phyloP scores from a whole-genome alignment of 2,329 filamentous ascomycete species.

The Neonectria ditissima region DNA sequence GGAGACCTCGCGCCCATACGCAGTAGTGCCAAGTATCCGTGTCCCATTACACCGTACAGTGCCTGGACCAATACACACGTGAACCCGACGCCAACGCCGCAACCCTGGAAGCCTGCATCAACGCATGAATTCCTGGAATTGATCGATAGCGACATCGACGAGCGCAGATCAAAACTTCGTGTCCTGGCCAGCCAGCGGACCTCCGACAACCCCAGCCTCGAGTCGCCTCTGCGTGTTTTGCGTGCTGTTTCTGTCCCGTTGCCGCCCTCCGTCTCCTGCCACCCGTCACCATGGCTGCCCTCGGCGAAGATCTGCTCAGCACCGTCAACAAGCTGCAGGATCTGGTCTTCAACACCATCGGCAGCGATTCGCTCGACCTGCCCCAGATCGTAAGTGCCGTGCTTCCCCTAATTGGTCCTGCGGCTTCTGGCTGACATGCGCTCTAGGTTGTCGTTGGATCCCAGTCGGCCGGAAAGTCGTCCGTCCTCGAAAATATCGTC shows the following conservation, averaged over 20 bases:
- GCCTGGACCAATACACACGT: constrained; percentile 41
- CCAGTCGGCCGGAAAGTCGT: constrained; percentile 98
- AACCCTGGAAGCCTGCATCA: constrained; percentile 32
- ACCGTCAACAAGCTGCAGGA: constrained; percentile 99
- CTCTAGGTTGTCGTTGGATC: constrained; percentile 94
- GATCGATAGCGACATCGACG: constrained; percentile 43
- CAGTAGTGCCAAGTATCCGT: constrained; percentile 15
- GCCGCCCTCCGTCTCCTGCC: constrained; percentile 17
- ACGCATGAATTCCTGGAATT: constrained; percentile 47
- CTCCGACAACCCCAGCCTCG: constrained; percentile 34
- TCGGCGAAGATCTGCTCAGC: constrained; percentile 93
- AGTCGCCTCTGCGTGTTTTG: constrained; percentile 29
- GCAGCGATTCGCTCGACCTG: constrained; percentile 96
- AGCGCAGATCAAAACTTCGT: constrained; percentile 42
- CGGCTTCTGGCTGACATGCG: constrained; percentile 32
- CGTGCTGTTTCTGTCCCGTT: constrained; percentile 27
- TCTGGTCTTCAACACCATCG: constrained; percentile 99
- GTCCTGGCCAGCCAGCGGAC: constrained; percentile 36
- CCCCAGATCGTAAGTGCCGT: constrained; percentile 88
- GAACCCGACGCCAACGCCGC: constrained; percentile 39
- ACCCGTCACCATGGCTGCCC: constrained; percentile 79
- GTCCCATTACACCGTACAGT: constrained; percentile 5
- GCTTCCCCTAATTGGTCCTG: constrained; percentile 29
- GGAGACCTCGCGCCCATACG: constrained; percentile 16
- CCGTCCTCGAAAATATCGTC: constrained; percentile 98